Evolutionary conservation across 2,329 filamentous ascomycete genomes (phyloP), one percentile per base, ranked within the genome.

Genomic region (Fusarium mangiferae): DNA sequence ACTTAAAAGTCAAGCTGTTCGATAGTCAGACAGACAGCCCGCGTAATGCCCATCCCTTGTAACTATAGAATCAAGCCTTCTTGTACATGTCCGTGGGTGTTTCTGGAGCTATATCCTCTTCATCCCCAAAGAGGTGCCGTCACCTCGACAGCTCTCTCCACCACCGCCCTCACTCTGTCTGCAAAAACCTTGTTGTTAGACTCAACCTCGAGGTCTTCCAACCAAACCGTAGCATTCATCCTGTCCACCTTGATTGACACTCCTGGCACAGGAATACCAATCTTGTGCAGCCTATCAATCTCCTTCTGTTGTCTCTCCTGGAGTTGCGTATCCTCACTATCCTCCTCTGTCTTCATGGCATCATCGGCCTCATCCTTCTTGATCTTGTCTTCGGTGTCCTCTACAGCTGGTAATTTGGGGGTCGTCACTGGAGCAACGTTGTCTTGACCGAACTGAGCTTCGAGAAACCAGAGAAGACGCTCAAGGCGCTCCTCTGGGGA

Each of bases 401-500:
- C 74, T 64, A 84, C 77, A 12, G 83, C 72, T 0, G 86, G 85
- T 6, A 90, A 81, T 81, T 91, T 89, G 68, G 94, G 85, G 79
- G 83, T 85, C 44, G 91, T 88, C 74, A 98, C 93, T 9, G 96
- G 95, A 1, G 89, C 87, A 64, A 98, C 91, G 68, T 94, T 92
- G 73, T 96, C 92, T 38, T 90, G 87, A 70, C 96, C 96, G 80
- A 99, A 99, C 82, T 99, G 96, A 6, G 95, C 94, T 85, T 99
- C 96, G 20, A 99, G 91, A 85, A 99, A 98, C 90, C 98, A 94
- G 84, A 97, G 93, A 26, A 99, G 90, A 39, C 96, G 92, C 72
- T 92, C 90, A 45, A 98, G 90, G 45, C 94, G 92, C 76, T 97
- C 94, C 49, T 92, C 87, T 1, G 95, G 87, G 15, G 89, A 89